Conservation (phyloP, 2,329 filamentous ascomycete species). For the Chaetoscypha palmicola region DNA sequence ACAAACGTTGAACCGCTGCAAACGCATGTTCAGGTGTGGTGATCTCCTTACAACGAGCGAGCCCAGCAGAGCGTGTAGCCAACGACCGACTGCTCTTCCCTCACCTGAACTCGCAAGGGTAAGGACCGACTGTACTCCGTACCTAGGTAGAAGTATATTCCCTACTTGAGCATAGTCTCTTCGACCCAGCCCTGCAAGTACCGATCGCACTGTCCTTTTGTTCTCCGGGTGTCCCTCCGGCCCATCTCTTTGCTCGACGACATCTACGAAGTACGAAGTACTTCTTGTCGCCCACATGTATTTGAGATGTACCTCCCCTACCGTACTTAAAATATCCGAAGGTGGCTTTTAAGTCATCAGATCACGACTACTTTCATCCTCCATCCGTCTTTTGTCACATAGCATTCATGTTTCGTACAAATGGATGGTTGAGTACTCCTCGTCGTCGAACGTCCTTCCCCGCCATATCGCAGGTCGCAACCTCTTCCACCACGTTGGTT, state of each 20-base stretch:
- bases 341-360: slow-evolving; percentile 25
- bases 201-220: slow-evolving; percentile 15
- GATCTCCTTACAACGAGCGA: not conserved
- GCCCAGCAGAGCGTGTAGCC: not conserved
- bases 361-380: slow-evolving; percentile 18
- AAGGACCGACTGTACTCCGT: too few species aligned
- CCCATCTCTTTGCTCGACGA: slow-evolving; percentile 22
- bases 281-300: slow-evolving; percentile 23
- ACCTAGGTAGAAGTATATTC: too few species aligned
- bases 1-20: slow-evolving; percentile 7
- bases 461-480: slow-evolving; percentile 7
- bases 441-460: slow-evolving; percentile 5
- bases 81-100: not conserved
- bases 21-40: slow-evolving; percentile 1
- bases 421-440: not conserved
- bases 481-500: slow-evolving; percentile 1
- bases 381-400: slow-evolving; percentile 3
- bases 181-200: slow-evolving; percentile 21
- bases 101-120: too few species aligned
- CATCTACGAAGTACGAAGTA: slow-evolving; percentile 16
- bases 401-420: not conserved
- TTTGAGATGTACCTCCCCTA: slow-evolving; percentile 4
- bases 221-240: slow-evolving; percentile 18
- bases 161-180: not conserved
- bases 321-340: slow-evolving; percentile 4